Evolutionary conservation across 2,329 filamentous ascomycete genomes (phyloP), one percentile per base, ranked within the genome.

Genomic region (Aspergillus phoenicis): DNA sequence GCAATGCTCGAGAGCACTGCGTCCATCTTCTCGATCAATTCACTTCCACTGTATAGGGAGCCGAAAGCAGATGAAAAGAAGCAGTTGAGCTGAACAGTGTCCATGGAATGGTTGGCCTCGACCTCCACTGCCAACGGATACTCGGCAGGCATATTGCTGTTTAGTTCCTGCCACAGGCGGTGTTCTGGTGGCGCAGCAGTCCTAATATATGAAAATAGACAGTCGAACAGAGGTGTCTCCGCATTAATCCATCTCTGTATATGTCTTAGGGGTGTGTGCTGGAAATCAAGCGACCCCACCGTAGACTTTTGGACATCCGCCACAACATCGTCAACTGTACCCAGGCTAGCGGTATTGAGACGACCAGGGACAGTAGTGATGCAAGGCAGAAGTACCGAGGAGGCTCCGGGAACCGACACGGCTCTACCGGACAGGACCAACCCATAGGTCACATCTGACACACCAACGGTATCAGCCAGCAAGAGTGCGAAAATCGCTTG

Each of bases 301-400:
- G 63, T 67, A 26, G 62, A 63, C 38, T 67, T 66, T 33, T 72
- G 71, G 20, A 72, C 62, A 3, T 56, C 33, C 10, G 54, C 55
- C 20, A 74, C 60, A 1, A 71, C 62, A 1, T 73, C 69, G 8
- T 58, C 59, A 17, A 73, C 62, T 0, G 66, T 71, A 2, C 39
- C n/a, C 11, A 70, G 43, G 5, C 61, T 58, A 2, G 53, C 56
- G 10, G 70, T 65, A 49, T 70, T 65, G 8, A 77, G 66, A n/a
- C 75, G 71, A 26, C 69, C 70, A 2, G 76, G 75, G 20, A 78
- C 70, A 5, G 75, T 78, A 2, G 72, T 74, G 41, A 78, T 75
- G 52, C 74, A 76, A 10, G 76, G 75, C 15, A 73, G 64, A 5
- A 76, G 62, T 10, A 78, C 72, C 0, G 66, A 68, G 7, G 75